A percentile compares a stretch with the other conserved stretches of the same genome.
These are phyloP conservation scores for Yarrowia osloensis DNA, from an alignment of 805 yeast species.

Conservation along the genomic window DNA sequence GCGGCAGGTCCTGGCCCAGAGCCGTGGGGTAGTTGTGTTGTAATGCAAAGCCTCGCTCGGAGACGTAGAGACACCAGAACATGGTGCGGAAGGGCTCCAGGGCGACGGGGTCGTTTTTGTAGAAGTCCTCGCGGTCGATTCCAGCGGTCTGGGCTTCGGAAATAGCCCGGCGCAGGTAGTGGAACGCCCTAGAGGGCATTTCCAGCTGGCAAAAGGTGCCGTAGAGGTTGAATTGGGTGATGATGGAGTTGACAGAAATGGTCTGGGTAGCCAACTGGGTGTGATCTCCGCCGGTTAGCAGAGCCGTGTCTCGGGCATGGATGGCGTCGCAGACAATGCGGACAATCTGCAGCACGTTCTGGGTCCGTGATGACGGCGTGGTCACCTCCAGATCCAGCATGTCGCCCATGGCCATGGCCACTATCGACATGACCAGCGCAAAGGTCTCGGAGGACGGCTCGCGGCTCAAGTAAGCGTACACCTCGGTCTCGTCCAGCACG, in stretches of 20 bases:
- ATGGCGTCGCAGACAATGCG: background rate
- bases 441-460: slow-evolving; percentile 10
- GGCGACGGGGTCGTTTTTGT: background rate
- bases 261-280: background rate
- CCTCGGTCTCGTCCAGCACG: background rate
- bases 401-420: slow-evolving; percentile 23
- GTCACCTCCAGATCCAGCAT: slow-evolving; percentile 4
- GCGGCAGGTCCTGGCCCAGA: slow-evolving; percentile 12
- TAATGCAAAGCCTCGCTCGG: slow-evolving; percentile 17
- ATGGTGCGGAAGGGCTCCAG: slow-evolving; percentile 18
- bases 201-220: slow-evolving; percentile 19
- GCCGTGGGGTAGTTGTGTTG: slow-evolving; percentile 6
- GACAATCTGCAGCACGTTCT: slow-evolving; percentile 14
- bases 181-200: slow-evolving; percentile 11
- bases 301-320: background rate
- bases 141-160: slow-evolving; percentile 6
- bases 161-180: background rate
- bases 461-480: background rate
- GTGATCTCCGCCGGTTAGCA: background rate
- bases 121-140: slow-evolving; percentile 3
- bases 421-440: slow-evolving; percentile 16
- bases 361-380: background rate
- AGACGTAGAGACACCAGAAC: slow-evolving; percentile 19
- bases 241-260: background rate
- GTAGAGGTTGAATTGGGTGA: slow-evolving; percentile 8